Base-by-base conservation (phyloP, 495 filamentous ascomycete genomes). In the Pseudomonodictys pantanalensis region DNA sequence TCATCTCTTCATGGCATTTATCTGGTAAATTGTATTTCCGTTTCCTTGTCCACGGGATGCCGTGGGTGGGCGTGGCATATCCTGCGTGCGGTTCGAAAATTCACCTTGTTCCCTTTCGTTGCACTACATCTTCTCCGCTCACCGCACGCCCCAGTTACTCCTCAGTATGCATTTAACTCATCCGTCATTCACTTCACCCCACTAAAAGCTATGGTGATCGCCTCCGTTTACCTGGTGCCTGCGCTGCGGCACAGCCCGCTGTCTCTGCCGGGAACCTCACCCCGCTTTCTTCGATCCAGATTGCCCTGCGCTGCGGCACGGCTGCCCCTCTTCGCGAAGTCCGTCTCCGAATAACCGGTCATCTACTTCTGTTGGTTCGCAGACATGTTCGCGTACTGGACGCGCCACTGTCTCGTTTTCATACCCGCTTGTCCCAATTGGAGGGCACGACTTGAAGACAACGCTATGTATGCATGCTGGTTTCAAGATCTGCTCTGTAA, bases 11-110 rank as follows among this genome's bases (percentile, higher is more conserved):
- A 52, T 49, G 53, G 60, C 60, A 63, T 41, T 63, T 41, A n/a
- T n/a, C n/a, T 57, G 60, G 52, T 47, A 57, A 33, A 58, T 45
- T 58, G 54, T 56, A 25, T 63, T 58, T 48, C 33, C 45, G 24
- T 45, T 33, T 45, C 23, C 44, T 42, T 41, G 28, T 42, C 24
- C 38, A 33, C 45, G 52, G 22, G 56, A 42, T 28, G 35, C 35
- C 47, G 39, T 35, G 35, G 38, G 20, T 25, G 52, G 43, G 32
- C 7, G 42, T 41, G 58, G 29, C 22, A 17, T 20, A n/a, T n/a
- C n/a, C n/a, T n/a, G n/a, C n/a, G 10, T 30, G 20, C 38, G 23
- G 28, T 48, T 41, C 45, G 46, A 59, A 59, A 59, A 59, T 42
- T 29, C 52, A 33, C 22, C 56, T 51, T 33, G 51, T 11, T 51